These are phyloP conservation scores for Zea luxurians DNA, from an alignment of 176 grass and related monocot genomes.

Conservation along the genomic window DNA sequence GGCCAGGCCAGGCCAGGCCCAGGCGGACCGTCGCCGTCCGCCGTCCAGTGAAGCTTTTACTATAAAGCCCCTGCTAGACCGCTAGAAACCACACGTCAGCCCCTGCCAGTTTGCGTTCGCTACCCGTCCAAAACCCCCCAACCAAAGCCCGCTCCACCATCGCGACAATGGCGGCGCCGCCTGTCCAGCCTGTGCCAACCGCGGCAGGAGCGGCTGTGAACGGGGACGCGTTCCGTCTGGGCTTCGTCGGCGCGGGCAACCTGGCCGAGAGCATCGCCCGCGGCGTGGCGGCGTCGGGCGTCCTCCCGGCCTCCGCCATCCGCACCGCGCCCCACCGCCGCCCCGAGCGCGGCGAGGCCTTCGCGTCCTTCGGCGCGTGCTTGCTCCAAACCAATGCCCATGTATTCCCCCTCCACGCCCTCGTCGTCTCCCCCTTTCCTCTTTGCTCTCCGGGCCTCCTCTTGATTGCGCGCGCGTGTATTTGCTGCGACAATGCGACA, in stretches of 20 bases:
- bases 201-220: constrained; percentile 2
- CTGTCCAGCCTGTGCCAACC: constrained; percentile 27
- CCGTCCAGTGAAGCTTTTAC: too few species aligned
- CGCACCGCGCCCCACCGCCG: constrained; percentile 70
- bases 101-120: not conserved
- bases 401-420: constrained; percentile 22
- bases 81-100: too few species aligned
- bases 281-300: constrained; percentile 68
- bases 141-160: not conserved
- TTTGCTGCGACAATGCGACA: not conserved
- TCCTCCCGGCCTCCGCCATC: constrained; percentile 70
- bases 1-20: too few species aligned
- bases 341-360: constrained; percentile 64
- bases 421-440: not conserved
- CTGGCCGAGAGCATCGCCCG: constrained; percentile 94
- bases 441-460: not conserved
- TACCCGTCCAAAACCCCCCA: not conserved
- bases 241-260: constrained; percentile 84
- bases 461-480: not conserved
- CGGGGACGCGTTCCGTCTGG: constrained; percentile 56
- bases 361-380: constrained; percentile 61
- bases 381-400: constrained; percentile 74
- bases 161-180: constrained; percentile 45
- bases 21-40: too few species aligned
- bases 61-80: too few species aligned